Evolutionary conservation across 768 basidiomycete species (phyloP).

Genomic region (Rhizopogon salebrosus): DNA sequence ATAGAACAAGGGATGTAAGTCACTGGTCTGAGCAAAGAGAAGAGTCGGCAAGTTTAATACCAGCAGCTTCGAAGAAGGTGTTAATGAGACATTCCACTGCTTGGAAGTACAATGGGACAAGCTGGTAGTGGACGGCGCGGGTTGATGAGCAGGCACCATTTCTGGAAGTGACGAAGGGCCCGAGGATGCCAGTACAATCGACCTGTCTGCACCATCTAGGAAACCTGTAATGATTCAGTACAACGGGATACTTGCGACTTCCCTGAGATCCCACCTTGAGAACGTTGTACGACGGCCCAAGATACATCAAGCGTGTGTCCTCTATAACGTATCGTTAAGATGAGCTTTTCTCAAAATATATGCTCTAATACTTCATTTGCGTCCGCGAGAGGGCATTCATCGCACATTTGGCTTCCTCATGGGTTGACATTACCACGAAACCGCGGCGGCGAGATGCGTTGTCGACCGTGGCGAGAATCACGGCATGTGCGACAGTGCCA

Average conservation of each 20-base stretch:
- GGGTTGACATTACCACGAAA: constrained; percentile 74
- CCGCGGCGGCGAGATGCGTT: constrained; percentile 80
- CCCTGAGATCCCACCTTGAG: constrained; percentile 48
- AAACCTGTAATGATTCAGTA: constrained; percentile 46
- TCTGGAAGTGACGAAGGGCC: constrained; percentile 29
- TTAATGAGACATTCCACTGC: constrained; percentile 27
- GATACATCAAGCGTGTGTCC: constrained; percentile 77
- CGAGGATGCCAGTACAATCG: constrained; percentile 52
- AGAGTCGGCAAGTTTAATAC: constrained; percentile 62
- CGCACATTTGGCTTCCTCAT: constrained; percentile 65
- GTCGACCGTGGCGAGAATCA: constrained; percentile 80
- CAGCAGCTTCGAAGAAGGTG: constrained; percentile 49
- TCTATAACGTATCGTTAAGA: constrained; percentile 29
- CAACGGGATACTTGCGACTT: neutral
- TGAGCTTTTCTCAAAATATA: neutral
- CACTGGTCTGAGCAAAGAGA: constrained; percentile 61
- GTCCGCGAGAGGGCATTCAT: constrained; percentile 65
- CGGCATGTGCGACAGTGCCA: constrained; percentile 69
- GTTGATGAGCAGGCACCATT: constrained; percentile 18
- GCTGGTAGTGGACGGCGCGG: constrained; percentile 17
- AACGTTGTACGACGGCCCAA: constrained; percentile 86
- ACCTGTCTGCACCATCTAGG: constrained; percentile 76
- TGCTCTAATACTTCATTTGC: constrained; percentile 53
- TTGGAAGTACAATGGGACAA: constrained; percentile 27
- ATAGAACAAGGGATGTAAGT: constrained; percentile 67